Evolutionary conservation across 2,329 filamentous ascomycete genomes (phyloP).

Genomic region (Alternaria tenuissima): DNA sequence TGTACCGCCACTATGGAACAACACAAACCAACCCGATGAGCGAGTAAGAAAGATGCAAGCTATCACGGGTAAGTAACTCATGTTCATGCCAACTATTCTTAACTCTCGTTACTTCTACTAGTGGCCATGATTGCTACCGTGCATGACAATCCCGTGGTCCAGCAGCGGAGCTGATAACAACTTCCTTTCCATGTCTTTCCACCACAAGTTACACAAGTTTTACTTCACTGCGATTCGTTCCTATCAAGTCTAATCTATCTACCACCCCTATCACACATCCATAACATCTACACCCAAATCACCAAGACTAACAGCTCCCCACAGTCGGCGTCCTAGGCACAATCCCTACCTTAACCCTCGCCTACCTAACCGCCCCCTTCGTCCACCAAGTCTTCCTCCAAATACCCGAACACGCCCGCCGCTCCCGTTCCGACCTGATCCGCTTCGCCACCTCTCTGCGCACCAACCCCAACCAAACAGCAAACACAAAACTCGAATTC

Average conservation of each 20-base stretch:
- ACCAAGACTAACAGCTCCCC: neutral
- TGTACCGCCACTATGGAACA: conserved; percentile 44
- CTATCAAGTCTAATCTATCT: neutral
- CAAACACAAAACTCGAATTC: conserved; percentile 45
- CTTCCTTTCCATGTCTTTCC: neutral
- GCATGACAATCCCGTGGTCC: too few relatives aligned
- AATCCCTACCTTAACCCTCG: conserved; percentile 44
- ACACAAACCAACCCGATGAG: conserved; percentile 45
- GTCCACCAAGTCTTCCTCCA: conserved; percentile 44
- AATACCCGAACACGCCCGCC: conserved; percentile 41
- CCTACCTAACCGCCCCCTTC: conserved; percentile 49
- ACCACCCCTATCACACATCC: too few relatives aligned
- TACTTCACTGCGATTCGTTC: neutral
- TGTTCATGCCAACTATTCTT: too few relatives aligned
- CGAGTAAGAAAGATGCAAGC: conserved; percentile 39
- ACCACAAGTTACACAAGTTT: neutral
- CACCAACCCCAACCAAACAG: conserved; percentile 21
- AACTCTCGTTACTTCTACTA: neutral
- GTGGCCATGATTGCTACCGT: neutral
- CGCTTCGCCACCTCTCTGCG: conserved; percentile 32
- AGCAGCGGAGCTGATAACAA: too few relatives aligned
- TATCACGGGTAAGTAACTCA: conserved; percentile 34
- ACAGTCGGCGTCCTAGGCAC: conserved; percentile 42
- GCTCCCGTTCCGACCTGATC: conserved; percentile 35
- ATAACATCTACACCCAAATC: neutral